Base-by-base conservation (phyloP, 176 grass and related monocot genomes). In the Lolium perenne region DNA sequence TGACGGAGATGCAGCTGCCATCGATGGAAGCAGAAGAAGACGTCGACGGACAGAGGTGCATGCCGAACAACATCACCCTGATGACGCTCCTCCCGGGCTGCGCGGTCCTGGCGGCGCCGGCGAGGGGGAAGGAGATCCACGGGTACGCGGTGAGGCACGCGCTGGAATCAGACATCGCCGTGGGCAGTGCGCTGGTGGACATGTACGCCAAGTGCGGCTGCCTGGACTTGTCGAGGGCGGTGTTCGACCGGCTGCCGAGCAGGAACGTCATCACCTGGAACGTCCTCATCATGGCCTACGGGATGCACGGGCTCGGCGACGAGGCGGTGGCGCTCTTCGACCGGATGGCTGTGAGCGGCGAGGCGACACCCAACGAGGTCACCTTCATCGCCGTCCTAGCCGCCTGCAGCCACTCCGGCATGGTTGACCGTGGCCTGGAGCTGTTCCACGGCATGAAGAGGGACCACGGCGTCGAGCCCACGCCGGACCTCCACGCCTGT, bases 231-330 rank as follows among this genome's bases (percentile, higher is more conserved):
- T 74, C 90, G 1, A 80, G 88, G 85, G 88, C 86, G 0, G 91
- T 95, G 74, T 98, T 98, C 59, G 63, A 94, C 69, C 80, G 86
- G 64, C 87, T 95, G 84, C 90, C 90, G 1, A 91, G 62, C 41
- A 76, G 93, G 57, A 98, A 98, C 43, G 74, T 83, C n/a, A 91
- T 98, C 90, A 98, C 95, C 64, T 98, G 95, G 95, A 98, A 98
- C 76, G 95, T 95, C n/a, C 91, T 98, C 46, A 94, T 98, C 80
- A 94, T 95, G 95, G 95, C 91, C 14, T 93, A 95, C 51, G 95
- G 95, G 57, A 98, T 98, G 95, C 93, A 95, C 40, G 95, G 95
- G 18, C 90, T 86, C 25, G 95, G 95, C 17, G 81, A 66, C 18
- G 83, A 94, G 32, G 91, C 95, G 13, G 55, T 95, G 40, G 83